These are phyloP conservation scores for Canna indica DNA, from an alignment of 176 grass and related monocot genomes.

Conservation along the genomic window DNA sequence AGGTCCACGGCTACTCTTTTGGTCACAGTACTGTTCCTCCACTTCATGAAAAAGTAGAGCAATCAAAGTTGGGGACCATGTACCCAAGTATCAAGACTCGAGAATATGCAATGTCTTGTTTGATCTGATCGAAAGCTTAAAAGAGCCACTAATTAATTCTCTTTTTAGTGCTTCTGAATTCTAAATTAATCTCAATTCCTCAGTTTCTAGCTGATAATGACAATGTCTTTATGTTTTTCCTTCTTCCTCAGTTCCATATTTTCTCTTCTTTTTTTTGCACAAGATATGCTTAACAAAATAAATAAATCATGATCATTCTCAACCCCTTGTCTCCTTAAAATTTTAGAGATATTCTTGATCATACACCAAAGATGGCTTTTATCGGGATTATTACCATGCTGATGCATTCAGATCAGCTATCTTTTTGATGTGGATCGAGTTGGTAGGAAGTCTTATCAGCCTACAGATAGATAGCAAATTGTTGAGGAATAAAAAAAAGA, in stretches of 20 bases:
- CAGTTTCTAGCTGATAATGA: no score
- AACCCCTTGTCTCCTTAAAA: not conserved
- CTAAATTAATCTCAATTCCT: no score
- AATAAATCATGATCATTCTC: not conserved
- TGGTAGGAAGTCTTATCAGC: not conserved
- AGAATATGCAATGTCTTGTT: not conserved
- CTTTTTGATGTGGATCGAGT: not conserved
- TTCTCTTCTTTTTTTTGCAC: not conserved
- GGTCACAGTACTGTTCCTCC: not conserved
- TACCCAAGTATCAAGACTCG: not conserved
- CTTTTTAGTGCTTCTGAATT: no score
- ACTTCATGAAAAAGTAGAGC: not conserved
- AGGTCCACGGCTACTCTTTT: not conserved
- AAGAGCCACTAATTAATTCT: no score
- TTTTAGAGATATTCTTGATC: no score
- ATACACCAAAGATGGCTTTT: not conserved
- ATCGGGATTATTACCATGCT: not conserved
- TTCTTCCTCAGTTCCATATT: not conserved
- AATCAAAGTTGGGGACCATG: slow-evolving; percentile 7
- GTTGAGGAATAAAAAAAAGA: not conserved
- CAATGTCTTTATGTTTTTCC: no score
- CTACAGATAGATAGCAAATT: not conserved
- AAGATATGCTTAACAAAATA: not conserved
- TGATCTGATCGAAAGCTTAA: no score
- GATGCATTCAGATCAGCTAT: not conserved